These are phyloP conservation scores for Physocladia obscura DNA, from an alignment of 192 early-diverging fungal species.

Conservation along the genomic window DNA sequence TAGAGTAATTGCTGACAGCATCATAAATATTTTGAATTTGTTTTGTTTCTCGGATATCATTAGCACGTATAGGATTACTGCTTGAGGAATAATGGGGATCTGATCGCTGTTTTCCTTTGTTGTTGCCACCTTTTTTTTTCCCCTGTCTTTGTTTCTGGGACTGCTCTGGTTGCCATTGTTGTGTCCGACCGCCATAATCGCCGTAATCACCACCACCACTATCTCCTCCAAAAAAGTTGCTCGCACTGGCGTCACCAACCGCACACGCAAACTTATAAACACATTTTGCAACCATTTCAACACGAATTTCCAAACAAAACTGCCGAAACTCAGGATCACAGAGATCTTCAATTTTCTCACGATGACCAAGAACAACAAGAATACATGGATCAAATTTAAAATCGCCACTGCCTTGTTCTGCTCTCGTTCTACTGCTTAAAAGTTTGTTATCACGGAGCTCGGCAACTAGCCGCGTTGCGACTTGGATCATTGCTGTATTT, in stretches of 20 bases:
- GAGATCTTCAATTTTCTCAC: constrained; percentile 11
- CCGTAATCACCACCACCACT: background rate
- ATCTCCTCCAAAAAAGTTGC: background rate
- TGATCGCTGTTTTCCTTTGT: background rate
- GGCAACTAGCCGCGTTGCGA: background rate
- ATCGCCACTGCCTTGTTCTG: background rate
- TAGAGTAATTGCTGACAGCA: background rate
- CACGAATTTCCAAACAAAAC: constrained; percentile 3
- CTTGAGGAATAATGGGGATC: too few relatives aligned
- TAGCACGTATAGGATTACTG: background rate
- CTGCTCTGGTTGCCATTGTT: background rate
- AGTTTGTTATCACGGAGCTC: background rate
- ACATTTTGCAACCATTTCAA: constrained; percentile 15
- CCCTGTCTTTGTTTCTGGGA: background rate
- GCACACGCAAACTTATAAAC: background rate
- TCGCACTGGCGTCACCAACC: background rate
- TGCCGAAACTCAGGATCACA: background rate
- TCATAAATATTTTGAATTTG: background rate
- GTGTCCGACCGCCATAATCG: background rate
- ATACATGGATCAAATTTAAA: constrained; percentile 13
- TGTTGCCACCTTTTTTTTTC: background rate
- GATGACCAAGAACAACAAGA: constrained; percentile 10
- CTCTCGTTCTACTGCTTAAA: background rate
- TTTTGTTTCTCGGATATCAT: background rate
- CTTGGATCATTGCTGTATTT: constrained; percentile 6